These are phyloP conservation scores for Plasmopara viticola DNA, from an alignment of 352 stramenopile species.

Conservation along the genomic window DNA sequence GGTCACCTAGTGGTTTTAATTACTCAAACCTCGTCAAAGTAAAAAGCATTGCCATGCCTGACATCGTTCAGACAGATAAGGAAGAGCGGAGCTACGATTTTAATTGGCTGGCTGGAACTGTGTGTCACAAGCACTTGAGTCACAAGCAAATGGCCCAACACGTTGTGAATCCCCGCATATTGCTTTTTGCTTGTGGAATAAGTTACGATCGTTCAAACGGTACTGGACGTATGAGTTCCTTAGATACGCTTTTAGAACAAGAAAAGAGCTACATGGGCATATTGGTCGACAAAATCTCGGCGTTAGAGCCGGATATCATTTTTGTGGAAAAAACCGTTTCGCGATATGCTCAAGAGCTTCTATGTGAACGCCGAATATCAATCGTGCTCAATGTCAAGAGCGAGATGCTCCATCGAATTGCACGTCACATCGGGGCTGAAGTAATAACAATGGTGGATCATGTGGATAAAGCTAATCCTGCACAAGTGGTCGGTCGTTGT, in stretches of 20 bases:
- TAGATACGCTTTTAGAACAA: constrained; percentile 95
- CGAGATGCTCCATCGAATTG: constrained; percentile 88
- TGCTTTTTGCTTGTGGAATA: constrained; percentile 94
- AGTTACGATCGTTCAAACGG: constrained; percentile 90
- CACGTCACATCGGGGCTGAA: constrained; percentile 88
- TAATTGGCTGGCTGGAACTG: constrained; percentile 91
- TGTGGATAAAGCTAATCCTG: constrained; percentile 57
- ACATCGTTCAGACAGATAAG: constrained; percentile 58
- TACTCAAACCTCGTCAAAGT: constrained; percentile 72
- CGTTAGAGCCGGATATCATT: constrained; percentile 92
- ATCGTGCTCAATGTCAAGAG: constrained; percentile 94
- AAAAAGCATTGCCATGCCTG: constrained; percentile 67
- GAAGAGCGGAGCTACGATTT: constrained; percentile 84
- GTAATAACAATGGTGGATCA: constrained; percentile 92
- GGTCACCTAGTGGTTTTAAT: constrained; percentile 69
- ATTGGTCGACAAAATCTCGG: constrained; percentile 94
- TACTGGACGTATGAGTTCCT: constrained; percentile 85
- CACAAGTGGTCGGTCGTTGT: constrained; percentile 57
- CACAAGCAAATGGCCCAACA: constrained; percentile 95
- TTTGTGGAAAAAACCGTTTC: constrained; percentile 90
- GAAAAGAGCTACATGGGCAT: constrained; percentile 97
- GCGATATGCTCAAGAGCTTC: constrained; percentile 88
- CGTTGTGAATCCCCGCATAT: constrained; percentile 94
- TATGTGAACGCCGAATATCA: constrained; percentile 86
- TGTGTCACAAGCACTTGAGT: constrained; percentile 95